Evolutionary conservation across 345 rosid species (phyloP).

Genomic region (Euphorbia tirucalli): DNA sequence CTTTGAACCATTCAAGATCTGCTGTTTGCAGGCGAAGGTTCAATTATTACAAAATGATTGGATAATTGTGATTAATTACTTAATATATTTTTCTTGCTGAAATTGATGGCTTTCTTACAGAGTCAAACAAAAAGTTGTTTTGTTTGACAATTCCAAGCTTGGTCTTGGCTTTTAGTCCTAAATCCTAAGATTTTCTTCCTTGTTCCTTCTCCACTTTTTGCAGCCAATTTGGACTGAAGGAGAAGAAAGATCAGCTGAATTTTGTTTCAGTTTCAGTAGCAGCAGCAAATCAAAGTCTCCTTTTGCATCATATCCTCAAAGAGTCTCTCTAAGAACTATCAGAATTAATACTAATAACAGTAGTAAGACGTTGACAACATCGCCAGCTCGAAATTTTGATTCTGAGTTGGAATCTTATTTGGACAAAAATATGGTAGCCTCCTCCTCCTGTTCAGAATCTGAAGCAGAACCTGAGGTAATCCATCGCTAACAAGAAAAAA

Average conservation of each 20-base stretch:
- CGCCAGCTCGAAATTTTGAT: constrained; percentile 23
- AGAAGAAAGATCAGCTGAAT: constrained; percentile 41
- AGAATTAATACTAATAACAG: neutral
- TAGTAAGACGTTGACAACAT: constrained; percentile 11
- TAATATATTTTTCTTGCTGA: neutral
- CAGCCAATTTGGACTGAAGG: constrained; percentile 61
- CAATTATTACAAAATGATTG: neutral
- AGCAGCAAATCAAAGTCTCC: constrained; percentile 29
- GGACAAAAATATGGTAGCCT: constrained; percentile 25
- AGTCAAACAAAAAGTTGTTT: constrained; percentile 2
- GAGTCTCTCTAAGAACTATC: constrained; percentile 33
- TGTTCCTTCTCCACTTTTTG: no score
- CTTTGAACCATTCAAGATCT: constrained; percentile 1
- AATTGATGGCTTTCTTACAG: neutral
- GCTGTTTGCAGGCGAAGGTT: neutral
- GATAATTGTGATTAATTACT: neutral
- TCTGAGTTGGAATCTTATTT: constrained; percentile 34
- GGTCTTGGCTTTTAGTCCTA: neutral
- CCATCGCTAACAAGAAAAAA: constrained; percentile 25
- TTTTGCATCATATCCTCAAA: constrained; percentile 41
- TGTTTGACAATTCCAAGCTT: constrained; percentile 18
- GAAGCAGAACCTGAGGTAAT: constrained; percentile 47
- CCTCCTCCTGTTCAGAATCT: constrained; percentile 36
- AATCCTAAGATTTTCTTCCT: neutral
- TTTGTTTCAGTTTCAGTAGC: constrained; percentile 15